Evolutionary conservation across 2,329 filamentous ascomycete genomes (phyloP).

Genomic region (Cladosporium colombiae): DNA sequence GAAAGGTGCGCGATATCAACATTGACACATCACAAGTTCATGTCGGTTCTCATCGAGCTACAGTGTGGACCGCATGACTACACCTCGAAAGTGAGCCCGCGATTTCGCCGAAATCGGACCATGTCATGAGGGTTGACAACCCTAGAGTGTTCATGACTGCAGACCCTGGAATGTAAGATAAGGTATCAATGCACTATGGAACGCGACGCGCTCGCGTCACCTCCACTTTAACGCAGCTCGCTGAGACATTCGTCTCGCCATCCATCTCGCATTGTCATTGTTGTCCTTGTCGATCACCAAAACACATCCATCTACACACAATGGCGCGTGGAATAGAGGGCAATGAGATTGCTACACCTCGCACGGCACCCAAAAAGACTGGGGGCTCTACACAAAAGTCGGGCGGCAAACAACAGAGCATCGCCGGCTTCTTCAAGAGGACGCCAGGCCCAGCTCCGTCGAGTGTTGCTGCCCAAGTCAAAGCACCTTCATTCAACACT

Average conservation of each 20-base stretch:
- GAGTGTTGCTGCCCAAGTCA: constrained; percentile 42
- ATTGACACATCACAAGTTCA: constrained; percentile 20
- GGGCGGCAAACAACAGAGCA: constrained; percentile 67
- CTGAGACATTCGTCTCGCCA: constrained; percentile 10
- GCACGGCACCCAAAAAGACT: constrained; percentile 47
- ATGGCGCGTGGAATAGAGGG: constrained; percentile 51
- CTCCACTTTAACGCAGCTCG: neutral
- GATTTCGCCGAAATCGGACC: neutral
- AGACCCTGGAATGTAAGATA: no score
- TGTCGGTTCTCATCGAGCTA: neutral
- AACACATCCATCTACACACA: constrained; percentile 1
- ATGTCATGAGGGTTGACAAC: neutral
- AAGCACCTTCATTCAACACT: constrained; percentile 30
- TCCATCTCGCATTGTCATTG: constrained; percentile 3
- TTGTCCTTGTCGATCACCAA: neutral
- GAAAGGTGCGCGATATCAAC: constrained; percentile 16
- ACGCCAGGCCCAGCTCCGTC: constrained; percentile 41
- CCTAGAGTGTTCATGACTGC: no score
- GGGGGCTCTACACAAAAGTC: constrained; percentile 45
- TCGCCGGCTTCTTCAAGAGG: constrained; percentile 74
- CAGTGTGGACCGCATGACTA: constrained; percentile 4
- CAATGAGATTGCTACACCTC: constrained; percentile 49
- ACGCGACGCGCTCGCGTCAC: neutral
- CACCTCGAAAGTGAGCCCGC: neutral
- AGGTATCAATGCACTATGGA: neutral